Evolutionary conservation across 495 filamentous ascomycete species (phyloP).

Genomic region (Neurospora sp.): DNA sequence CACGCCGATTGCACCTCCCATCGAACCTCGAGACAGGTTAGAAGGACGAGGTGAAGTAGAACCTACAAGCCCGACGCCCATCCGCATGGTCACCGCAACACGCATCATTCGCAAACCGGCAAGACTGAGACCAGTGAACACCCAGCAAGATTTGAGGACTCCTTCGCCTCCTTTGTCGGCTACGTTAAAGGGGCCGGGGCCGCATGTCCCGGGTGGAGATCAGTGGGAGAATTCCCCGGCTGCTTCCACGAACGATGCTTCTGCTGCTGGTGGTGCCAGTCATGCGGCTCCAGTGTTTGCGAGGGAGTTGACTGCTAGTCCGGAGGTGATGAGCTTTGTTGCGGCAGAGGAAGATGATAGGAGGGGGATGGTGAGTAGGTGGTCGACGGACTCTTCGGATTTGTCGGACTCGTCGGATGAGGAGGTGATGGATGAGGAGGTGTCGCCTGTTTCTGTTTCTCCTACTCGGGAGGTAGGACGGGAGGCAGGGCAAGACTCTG

Average conservation of each 20-base stretch:
- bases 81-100: accelerated
- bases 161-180: neutral
- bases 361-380: neutral
- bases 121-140: neutral
- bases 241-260: too few relatives aligned
- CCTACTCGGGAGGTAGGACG: neutral
- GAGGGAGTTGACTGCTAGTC: neutral
- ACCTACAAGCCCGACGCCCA: neutral
- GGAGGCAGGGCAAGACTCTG: neutral
- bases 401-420: neutral
- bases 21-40: neutral
- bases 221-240: too few relatives aligned
- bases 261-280: neutral
- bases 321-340: neutral
- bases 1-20: neutral
- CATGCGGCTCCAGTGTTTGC: neutral
- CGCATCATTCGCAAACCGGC: accelerated
- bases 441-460: neutral
- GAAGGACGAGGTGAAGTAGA: neutral
- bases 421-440: neutral
- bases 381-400: neutral
- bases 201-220: neutral
- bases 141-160: neutral
- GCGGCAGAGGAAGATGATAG: neutral
- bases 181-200: neutral